A percentile compares a stretch with the other conserved stretches of the same genome.
These are phyloP conservation scores for Pseudopithomyces chartarum DNA, from an alignment of 2,329 filamentous ascomycete species.

Conservation along the genomic window DNA sequence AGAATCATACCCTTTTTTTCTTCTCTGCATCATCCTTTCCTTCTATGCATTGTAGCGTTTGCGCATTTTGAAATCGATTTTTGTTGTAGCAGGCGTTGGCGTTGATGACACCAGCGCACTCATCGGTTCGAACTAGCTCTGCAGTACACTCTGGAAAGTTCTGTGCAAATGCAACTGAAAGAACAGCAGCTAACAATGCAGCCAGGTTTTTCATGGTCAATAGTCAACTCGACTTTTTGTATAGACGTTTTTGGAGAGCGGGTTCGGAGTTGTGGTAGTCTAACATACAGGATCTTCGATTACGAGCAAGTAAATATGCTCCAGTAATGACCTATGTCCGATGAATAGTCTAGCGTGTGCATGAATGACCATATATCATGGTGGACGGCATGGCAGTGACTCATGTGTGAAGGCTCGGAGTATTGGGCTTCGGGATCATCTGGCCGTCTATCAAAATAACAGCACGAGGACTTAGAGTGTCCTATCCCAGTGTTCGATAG, in stretches of 20 bases:
- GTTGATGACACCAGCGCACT: constrained; percentile 37
- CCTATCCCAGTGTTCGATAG: too few relatives aligned
- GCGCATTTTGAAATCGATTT: constrained; percentile 25
- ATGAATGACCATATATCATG: background rate
- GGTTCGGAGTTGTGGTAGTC: background rate
- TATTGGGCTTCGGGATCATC: constrained; percentile 15
- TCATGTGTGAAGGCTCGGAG: background rate
- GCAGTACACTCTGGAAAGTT: constrained; percentile 27
- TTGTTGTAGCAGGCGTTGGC: constrained; percentile 42
- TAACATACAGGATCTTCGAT: constrained; percentile 5
- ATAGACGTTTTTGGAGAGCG: background rate
- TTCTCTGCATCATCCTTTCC: constrained; percentile 27
- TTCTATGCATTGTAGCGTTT: constrained; percentile 33
- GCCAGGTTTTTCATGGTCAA: constrained; percentile 22
- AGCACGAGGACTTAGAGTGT: background rate
- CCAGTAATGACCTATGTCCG: constrained; percentile 1
- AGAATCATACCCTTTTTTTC: constrained; percentile 24
- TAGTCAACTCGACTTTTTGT: background rate
- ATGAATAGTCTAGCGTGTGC: background rate
- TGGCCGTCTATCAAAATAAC: constrained; percentile 6
- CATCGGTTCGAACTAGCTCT: constrained; percentile 30
- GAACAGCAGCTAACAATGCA: constrained; percentile 12
- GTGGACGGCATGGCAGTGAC: constrained; percentile 13
- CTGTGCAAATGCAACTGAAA: constrained; percentile 19
- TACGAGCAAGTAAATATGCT: constrained; percentile 11